Evolutionary conservation across 2,329 filamentous ascomycete species (phyloP).

Genomic region (Aspergillus arachidicola): DNA sequence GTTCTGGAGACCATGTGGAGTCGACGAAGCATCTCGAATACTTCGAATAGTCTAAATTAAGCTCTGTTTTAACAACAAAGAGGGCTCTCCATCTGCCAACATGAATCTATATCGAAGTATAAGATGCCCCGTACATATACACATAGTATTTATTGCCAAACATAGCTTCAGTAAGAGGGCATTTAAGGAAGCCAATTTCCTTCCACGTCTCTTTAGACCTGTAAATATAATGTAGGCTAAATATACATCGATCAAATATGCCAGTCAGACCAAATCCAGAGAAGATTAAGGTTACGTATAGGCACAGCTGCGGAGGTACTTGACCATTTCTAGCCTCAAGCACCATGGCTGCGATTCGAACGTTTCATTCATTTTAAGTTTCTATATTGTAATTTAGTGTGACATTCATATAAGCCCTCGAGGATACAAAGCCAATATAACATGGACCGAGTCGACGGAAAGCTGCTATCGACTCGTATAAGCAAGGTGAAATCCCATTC

Average conservation of each 20-base stretch:
- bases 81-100: too few species aligned
- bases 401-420: not conserved
- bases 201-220: not conserved
- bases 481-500: slow-evolving; percentile 3
- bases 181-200: not conserved
- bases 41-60: not conserved
- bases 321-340: not conserved
- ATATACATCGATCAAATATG: not conserved
- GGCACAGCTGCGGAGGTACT: not conserved
- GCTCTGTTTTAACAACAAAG: not conserved
- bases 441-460: not conserved
- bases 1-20: not conserved
- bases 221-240: not conserved
- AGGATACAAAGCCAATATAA: not conserved
- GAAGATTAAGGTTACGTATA: not conserved
- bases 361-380: not conserved
- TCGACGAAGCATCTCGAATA: not conserved
- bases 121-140: too few species aligned
- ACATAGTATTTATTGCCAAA: too few species aligned
- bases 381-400: not conserved
- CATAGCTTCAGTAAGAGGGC: too few species aligned
- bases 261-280: not conserved
- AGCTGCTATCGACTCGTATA: not conserved
- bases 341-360: not conserved
- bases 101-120: too few species aligned